A percentile compares a stretch with the other conserved stretches of the same genome.
Evolutionary conservation across 106 monocot species (phyloP).

Genomic region (Apostasia ramifera): DNA sequence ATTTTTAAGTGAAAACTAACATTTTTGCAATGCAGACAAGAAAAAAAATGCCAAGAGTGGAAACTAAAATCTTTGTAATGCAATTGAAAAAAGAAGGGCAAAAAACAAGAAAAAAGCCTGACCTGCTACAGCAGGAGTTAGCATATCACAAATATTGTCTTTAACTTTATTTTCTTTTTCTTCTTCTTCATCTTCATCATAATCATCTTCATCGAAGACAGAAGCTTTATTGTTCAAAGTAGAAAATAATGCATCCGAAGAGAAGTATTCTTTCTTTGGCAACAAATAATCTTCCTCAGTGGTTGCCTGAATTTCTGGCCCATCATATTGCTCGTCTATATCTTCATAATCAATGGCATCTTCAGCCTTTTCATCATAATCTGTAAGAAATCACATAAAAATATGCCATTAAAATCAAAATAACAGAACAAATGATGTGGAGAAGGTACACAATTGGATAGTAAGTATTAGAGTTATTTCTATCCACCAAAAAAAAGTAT

Average conservation of each 20-base stretch:
- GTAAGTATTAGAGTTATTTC: no score
- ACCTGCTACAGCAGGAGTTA: conserved; percentile 24
- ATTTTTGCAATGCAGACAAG: no score
- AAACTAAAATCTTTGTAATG: background rate
- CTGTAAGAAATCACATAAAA: conserved; percentile 26
- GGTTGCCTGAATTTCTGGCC: conserved; percentile 67
- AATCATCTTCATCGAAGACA: conserved; percentile 93
- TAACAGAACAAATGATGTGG: background rate
- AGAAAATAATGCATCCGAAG: conserved; percentile 36
- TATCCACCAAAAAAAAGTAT: no score
- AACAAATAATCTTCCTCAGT: conserved; percentile 73
- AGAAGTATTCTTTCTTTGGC: conserved; percentile 59
- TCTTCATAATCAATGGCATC: conserved; percentile 98
- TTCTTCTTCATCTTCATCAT: conserved; percentile 87
- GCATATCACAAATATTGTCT: conserved; percentile 20
- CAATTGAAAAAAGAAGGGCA: background rate
- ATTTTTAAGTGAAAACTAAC: no score
- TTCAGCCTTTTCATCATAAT: conserved; percentile 96
- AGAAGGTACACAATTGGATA: no score
- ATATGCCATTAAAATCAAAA: background rate
- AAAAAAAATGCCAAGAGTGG: no score
- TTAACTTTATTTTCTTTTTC: conserved; percentile 23
- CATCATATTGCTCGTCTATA: conserved; percentile 98
- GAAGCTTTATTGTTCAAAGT: conserved; percentile 47
- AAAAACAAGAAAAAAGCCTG: background rate